Conservation (phyloP, 2,329 filamentous ascomycete species). For the Penicillium sclerotigenum region DNA sequence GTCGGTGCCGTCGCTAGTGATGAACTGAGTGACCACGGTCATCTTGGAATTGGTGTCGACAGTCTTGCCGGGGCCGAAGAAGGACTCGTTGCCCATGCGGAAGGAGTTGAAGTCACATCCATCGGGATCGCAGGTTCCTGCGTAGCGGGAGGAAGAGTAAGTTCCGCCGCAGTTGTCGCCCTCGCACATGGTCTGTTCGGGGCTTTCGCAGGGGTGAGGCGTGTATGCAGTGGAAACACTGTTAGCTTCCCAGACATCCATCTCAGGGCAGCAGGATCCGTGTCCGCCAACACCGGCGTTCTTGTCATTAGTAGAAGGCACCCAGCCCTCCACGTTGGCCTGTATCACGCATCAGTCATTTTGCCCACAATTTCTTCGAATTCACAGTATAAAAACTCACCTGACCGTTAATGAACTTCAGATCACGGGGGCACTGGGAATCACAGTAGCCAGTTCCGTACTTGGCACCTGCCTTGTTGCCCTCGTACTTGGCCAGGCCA, state of each 20-base stretch:
- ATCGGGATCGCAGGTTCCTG: conserved; percentile 63
- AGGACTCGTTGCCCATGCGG: conserved; percentile 62
- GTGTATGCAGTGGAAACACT: conserved; percentile 62
- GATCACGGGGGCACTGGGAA: conserved; percentile 54
- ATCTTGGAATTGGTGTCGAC: conserved; percentile 60
- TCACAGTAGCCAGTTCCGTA: conserved; percentile 65
- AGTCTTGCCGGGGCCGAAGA: conserved; percentile 59
- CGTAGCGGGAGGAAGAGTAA: conserved; percentile 55
- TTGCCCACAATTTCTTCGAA: background rate
- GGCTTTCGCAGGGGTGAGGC: conserved; percentile 60
- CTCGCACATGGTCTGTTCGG: conserved; percentile 52
- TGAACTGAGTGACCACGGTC: conserved; percentile 67
- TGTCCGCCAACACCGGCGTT: conserved; percentile 54
- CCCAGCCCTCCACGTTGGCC: conserved; percentile 57
- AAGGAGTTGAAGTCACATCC: conserved; percentile 70
- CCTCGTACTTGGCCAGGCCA: conserved; percentile 50
- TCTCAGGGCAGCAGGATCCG: conserved; percentile 65
- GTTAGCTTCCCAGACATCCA: conserved; percentile 72
- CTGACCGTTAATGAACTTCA: conserved; percentile 47
- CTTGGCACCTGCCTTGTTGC: conserved; percentile 57
- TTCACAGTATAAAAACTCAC: conserved; percentile 3
- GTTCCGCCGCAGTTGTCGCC: conserved; percentile 54
- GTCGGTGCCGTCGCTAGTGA: conserved; percentile 50
- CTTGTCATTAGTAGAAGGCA: conserved; percentile 51
- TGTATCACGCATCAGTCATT: conserved; percentile 2